Conservation (phyloP, 2,329 filamentous ascomycete species). For the Elsinoe arachidis region DNA sequence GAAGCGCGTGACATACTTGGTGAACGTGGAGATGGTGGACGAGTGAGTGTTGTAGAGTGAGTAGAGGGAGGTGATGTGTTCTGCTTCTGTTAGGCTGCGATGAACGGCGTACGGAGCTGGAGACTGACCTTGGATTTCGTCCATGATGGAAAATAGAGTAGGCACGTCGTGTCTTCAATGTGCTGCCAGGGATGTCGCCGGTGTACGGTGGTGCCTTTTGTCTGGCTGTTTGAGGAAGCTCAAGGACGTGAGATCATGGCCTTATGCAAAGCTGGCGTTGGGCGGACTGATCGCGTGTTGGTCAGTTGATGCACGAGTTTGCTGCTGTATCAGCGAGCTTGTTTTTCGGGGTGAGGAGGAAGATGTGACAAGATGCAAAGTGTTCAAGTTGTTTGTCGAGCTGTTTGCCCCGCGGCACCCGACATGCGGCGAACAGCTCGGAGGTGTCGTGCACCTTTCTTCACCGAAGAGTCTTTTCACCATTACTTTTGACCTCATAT, state of each 20-base stretch:
- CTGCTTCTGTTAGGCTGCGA: neutral
- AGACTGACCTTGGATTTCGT: conserved; percentile 2
- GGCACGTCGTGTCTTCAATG: neutral
- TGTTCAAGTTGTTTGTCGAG: neutral
- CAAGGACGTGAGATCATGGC: neutral
- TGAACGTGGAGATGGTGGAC: conserved; percentile 5
- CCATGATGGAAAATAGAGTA: neutral
- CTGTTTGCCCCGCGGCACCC: neutral
- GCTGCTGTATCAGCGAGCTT: too few species aligned
- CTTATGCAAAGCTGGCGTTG: neutral
- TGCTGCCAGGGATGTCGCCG: too few species aligned
- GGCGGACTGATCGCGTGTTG: too few species aligned
- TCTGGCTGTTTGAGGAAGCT: neutral
- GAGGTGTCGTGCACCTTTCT: neutral
- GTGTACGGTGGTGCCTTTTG: too few species aligned
- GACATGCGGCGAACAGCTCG: neutral
- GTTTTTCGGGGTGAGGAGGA: neutral
- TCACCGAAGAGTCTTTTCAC: too few species aligned
- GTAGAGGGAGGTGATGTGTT: conserved; percentile 12
- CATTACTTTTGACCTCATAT: too few species aligned
- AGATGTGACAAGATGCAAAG: neutral
- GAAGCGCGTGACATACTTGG: conserved; percentile 3
- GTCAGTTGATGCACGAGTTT: too few species aligned
- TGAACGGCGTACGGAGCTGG: too few species aligned
- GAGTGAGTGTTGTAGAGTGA: conserved; percentile 11